Base-by-base conservation (phyloP, 768 basidiomycete genomes). In the Termitomyces sp. region DNA sequence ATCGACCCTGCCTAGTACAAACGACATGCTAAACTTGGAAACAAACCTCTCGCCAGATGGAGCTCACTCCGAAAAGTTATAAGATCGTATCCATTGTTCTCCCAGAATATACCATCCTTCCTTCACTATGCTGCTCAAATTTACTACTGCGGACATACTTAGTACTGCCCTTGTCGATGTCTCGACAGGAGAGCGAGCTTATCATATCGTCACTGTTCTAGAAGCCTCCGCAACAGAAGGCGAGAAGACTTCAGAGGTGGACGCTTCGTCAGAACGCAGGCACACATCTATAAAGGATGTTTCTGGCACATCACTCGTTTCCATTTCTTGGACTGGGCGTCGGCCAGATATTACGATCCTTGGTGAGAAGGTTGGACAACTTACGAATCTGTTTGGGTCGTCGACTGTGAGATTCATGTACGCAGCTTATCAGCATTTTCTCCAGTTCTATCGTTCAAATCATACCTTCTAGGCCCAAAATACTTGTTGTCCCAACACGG, bases 401-500 rank as follows among this genome's bases (percentile, higher is more conserved):
- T 75, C 78, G 17, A 80, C 76, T 21, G 76, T 81, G 23, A 78
- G 78, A 51, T 78, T 85, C 59, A 77, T 82, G 84, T 84, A 61
- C 2, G 48, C 17, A 10, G 0, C 17, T 16, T 23, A 21, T 25
- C 16, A 10, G 16, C 19, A 29, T 31, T 16, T 41, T 41, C 23
- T n/a, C 47, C 21, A 5, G 16, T 25, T 19, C 31, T 32, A 32
- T 37, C 62, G 8, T 25, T 57, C 47, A 38, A 59, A 43, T 58
- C 32, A 44, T 43, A 34, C 32, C 31, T 41, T 52, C 16, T 60
- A 85, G 83, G 66, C 78, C 77, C n/a, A 83, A 85, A 62, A 70
- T 80, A 29, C 78, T 86, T n/a, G 76, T 77, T 21, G 75, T 86
- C 47, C 83, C 83, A 19, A 82, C 82, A 8, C 79, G 84, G n/a